Conservation (phyloP, 495 filamentous ascomycete genomes). For the Aspergillus diversus region DNA sequence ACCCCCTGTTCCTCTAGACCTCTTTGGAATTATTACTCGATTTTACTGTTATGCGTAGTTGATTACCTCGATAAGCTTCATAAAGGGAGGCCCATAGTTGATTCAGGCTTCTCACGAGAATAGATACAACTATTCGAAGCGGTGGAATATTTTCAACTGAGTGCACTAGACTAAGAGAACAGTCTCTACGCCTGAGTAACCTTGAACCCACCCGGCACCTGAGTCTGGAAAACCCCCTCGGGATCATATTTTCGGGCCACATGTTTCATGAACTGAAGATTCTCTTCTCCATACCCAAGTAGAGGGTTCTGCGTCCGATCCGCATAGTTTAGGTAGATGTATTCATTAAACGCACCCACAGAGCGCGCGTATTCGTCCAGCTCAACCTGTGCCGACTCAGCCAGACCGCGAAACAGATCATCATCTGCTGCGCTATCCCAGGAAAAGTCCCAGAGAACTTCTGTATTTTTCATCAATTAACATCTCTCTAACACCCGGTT, state of each 20-base stretch:
- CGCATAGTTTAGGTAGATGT: conserved; percentile 44
- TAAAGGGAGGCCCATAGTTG: too few relatives aligned
- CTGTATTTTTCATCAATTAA: conserved; percentile 12
- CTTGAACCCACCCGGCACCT: conserved; percentile 46
- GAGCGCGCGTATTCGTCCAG: conserved; percentile 30
- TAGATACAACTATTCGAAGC: too few relatives aligned
- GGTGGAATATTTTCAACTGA: too few relatives aligned
- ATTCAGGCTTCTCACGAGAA: too few relatives aligned
- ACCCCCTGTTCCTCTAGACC: too few relatives aligned
- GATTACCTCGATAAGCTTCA: too few relatives aligned
- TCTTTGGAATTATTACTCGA: too few relatives aligned
- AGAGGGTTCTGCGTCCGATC: conserved; percentile 46
- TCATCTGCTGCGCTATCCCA: conserved; percentile 28
- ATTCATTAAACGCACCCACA: conserved; percentile 29
- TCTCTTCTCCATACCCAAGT: conserved; percentile 50
- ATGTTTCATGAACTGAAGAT: conserved; percentile 36
- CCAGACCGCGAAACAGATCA: conserved; percentile 23
- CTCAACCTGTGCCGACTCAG: conserved; percentile 16
- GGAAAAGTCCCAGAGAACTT: conserved; percentile 28
- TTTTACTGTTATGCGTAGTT: too few relatives aligned
- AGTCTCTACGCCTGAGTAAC: conserved; percentile 20
- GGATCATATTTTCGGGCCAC: conserved; percentile 55
- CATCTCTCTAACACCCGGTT: neutral
- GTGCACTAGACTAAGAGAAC: too few relatives aligned
- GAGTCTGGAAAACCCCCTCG: conserved; percentile 50